Conservation (phyloP, 2,329 filamentous ascomycete species). For the Paramyrothecium sp. region DNA sequence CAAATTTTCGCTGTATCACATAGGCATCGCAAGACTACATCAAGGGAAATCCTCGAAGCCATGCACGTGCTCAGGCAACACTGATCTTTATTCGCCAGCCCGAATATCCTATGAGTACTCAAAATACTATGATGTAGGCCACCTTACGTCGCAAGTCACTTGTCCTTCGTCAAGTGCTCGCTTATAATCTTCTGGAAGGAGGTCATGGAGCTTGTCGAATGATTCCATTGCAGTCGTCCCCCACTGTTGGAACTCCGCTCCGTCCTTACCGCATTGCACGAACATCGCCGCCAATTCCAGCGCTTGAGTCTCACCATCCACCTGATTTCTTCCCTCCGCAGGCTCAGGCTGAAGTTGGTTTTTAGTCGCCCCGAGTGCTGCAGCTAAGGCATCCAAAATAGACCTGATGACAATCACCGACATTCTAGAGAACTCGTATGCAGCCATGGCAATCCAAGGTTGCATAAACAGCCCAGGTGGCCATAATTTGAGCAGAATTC, state of each 20-base stretch:
- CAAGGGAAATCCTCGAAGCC: too few relatives aligned
- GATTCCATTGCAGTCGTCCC: not conserved
- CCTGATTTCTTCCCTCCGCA: not conserved
- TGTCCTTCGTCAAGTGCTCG: not conserved
- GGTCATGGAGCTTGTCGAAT: not conserved
- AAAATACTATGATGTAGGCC: not conserved
- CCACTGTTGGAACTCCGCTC: not conserved
- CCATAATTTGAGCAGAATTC: not conserved
- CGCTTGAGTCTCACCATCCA: not conserved
- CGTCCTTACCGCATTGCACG: not conserved
- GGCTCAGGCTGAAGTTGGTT: not conserved
- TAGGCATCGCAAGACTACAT: too few relatives aligned
- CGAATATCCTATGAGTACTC: too few relatives aligned
- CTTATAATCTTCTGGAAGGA: not conserved
- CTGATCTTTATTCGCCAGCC: too few relatives aligned
- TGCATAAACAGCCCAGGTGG: not conserved
- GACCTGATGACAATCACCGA: not conserved
- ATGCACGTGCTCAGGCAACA: too few relatives aligned
- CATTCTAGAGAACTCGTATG: not conserved
- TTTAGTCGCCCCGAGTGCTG: not conserved
- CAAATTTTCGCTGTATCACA: too few relatives aligned
- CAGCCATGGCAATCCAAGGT: not conserved
- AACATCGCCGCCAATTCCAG: not conserved
- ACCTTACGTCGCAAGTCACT: not conserved
- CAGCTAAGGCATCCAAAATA: not conserved